phyloP scores from a whole-genome alignment of 192 early-diverging fungal genomes.

The Chytriomyces sp. region DNA sequence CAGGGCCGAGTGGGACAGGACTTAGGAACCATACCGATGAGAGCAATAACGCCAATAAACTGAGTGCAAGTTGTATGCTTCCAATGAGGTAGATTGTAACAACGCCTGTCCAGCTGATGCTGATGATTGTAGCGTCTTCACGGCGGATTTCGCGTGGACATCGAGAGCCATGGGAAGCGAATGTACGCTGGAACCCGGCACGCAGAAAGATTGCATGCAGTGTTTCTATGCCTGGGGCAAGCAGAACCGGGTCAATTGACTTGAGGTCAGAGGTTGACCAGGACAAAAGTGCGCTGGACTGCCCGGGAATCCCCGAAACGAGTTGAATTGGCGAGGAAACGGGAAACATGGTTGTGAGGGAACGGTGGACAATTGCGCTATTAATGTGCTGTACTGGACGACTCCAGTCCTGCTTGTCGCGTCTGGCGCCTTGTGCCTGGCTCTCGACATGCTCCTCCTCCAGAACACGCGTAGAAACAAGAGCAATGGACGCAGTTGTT shows the following conservation, averaged over 20 bases:
- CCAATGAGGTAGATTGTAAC: constrained; percentile 8
- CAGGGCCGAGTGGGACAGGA: constrained; percentile 14
- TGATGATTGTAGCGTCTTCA: background rate
- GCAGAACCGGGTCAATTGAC: constrained; percentile 17
- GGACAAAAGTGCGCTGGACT: constrained; percentile 7
- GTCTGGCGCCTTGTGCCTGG: too few relatives aligned
- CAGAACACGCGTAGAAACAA: background rate
- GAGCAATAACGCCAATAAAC: constrained; percentile 1
- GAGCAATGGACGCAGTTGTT: constrained; percentile 31
- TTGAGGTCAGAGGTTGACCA: constrained; percentile 20
- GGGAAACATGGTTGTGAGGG: constrained; percentile 6
- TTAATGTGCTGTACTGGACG: background rate
- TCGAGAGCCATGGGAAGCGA: background rate
- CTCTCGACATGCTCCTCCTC: background rate
- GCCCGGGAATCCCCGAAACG: constrained; percentile 7
- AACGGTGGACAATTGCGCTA: background rate
- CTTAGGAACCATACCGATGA: constrained; percentile 16
- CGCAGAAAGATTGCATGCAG: constrained; percentile 2
- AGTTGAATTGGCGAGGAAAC: background rate
- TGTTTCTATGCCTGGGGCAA: constrained; percentile 20
- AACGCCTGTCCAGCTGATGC: background rate
- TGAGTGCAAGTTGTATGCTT: constrained; percentile 8
- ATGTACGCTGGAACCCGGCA: constrained; percentile 20
- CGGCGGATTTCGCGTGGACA: background rate
- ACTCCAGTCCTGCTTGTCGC: background rate